Conservation (phyloP, 2,329 filamentous ascomycete species). For the Oidium heveae region DNA sequence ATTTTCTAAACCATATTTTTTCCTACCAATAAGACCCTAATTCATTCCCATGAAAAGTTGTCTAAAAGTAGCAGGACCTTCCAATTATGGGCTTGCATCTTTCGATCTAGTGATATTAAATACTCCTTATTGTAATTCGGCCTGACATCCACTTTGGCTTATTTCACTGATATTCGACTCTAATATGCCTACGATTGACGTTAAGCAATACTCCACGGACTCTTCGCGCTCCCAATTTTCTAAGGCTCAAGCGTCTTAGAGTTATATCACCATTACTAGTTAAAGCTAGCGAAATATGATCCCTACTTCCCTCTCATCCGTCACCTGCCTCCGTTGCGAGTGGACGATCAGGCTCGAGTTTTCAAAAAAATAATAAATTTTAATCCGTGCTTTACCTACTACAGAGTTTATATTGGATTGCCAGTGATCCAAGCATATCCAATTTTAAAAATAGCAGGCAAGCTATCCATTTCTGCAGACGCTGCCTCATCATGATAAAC, state of each 20-base stretch:
- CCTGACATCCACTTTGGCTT: conserved; percentile 3
- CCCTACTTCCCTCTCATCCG: conserved; percentile 1
- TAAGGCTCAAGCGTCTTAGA: conserved; percentile 1
- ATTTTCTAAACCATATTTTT: background rate
- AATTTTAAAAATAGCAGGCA: background rate
- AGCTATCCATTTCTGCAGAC: background rate
- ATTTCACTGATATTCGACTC: conserved; percentile 2
- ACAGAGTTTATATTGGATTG: background rate
- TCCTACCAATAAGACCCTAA: background rate
- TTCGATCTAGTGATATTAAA: conserved; percentile 1
- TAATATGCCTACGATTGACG: background rate
- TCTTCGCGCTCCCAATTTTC: conserved; percentile 1
- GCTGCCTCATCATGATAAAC: conserved; percentile 1
- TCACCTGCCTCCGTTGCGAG: conserved; percentile 1
- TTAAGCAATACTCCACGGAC: conserved; percentile 1
- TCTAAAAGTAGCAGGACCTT: conserved; percentile 1
- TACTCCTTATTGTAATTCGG: conserved; percentile 1
- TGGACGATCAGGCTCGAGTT: conserved; percentile 1
- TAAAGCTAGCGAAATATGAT: conserved; percentile 1
- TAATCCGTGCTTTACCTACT: background rate
- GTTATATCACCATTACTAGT: background rate
- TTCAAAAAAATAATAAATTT: conserved; percentile 1
- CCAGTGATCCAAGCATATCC: background rate
- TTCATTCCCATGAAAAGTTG: background rate
- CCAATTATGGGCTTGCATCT: background rate